A percentile compares a stretch with the other conserved stretches of the same genome.
Conservation (phyloP, 345 rosid genomes). For the Eucalyptus pauciflora region DNA sequence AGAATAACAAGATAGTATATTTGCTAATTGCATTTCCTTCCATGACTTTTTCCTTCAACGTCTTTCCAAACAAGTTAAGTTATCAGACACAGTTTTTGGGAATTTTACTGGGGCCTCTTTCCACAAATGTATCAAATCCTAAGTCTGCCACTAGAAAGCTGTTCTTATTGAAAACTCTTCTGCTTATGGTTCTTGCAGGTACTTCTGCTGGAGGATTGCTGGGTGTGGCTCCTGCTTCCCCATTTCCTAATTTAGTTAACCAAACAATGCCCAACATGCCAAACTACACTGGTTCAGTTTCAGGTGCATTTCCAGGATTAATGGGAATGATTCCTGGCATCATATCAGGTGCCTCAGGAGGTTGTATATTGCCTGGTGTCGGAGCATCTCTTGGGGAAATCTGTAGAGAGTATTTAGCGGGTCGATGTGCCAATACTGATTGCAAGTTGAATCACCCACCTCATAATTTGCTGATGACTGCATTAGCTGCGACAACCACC, state of each 20-base stretch:
- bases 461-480: slow-evolving; percentile 84
- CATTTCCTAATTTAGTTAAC: slow-evolving; percentile 67
- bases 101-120: not conserved
- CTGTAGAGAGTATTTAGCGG: slow-evolving; percentile 86
- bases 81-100: not conserved
- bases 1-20: not conserved
- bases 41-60: not conserved
- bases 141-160: not conserved
- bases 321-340: slow-evolving; percentile 96
- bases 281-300: slow-evolving; percentile 89
- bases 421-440: slow-evolving; percentile 66
- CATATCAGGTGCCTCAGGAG: slow-evolving; percentile 84
- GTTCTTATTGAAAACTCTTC: not conserved
- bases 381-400: slow-evolving; percentile 98
- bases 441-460: slow-evolving; percentile 94
- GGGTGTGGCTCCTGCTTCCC: slow-evolving; percentile 65
- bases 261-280: slow-evolving; percentile 99
- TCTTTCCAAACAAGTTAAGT: not conserved
- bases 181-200: slow-evolving; percentile 20
- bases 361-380: slow-evolving; percentile 87
- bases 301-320: slow-evolving; percentile 89
- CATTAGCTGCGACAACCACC: slow-evolving; percentile 87
- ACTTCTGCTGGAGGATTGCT: slow-evolving; percentile 62
- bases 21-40: not conserved
- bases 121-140: not conserved